Evolutionary conservation across 106 monocot genomes (phyloP), one percentile per base, ranked within the genome.

Genomic region (Acorus calamus): DNA sequence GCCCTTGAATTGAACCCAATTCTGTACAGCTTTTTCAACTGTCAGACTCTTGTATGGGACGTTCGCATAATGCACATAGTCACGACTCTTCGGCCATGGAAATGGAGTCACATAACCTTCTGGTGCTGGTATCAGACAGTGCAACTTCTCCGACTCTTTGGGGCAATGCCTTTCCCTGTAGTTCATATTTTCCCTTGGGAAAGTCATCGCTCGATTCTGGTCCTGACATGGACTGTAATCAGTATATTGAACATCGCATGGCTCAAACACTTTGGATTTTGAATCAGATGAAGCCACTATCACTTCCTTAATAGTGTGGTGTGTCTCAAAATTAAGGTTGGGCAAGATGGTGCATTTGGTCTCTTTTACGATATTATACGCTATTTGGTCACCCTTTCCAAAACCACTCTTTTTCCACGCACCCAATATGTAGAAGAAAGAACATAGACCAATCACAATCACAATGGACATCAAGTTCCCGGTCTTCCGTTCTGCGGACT

Each of bases 101-200:
- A 83, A 78, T 44, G 83, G 83, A 7, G 71, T 59, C n/a, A 68
- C 66, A 61, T 83, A 83, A 2, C 83, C 83, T 57, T 83, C 72
- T 5, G 83, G 83, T 13, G 78, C 75, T 1, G 83, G 83, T 47
- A 83, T 65, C 58, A 78, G 75, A 50, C 83, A 83, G 2, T 60
- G 57, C 57, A 83, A 14, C 60, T 78, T 83, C 66, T 83, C 78
- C 13, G 64, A 59, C 47, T 75, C 59, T 12, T 49, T 52, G 14
- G 83, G 82, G 45, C 82, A 82, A 14, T 82, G 77, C 12, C 82
- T 74, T 61, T 82, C 82, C 60, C 78, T 74, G 53, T 78, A 82
- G 45, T 6, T 53, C 81, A 81, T 81, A 65, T 81, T 77, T 61
- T 81, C 81, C 66, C 77, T 73, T 42, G 81, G 77, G 66, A 81